Evolutionary conservation across 306 rosid species (phyloP).

Genomic region (Psophocarpus tetragonolobus): DNA sequence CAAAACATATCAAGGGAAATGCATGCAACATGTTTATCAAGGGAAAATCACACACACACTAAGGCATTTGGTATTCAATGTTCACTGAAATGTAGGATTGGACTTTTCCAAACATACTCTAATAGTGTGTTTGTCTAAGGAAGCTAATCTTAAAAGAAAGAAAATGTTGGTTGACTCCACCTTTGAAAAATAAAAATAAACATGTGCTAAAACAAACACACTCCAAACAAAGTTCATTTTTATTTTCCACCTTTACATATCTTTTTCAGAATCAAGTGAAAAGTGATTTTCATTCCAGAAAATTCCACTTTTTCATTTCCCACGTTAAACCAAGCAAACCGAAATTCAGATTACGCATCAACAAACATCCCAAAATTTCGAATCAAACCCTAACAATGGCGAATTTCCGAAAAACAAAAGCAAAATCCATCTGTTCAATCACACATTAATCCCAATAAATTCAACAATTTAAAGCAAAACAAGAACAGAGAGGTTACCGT

Average conservation of each 20-base stretch:
- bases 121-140: not conserved
- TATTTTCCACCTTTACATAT: not conserved
- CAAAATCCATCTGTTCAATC: not conserved
- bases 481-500: conserved; percentile 43
- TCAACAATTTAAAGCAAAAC: not conserved
- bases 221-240: not conserved
- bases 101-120: not conserved
- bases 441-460: not conserved
- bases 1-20: not conserved
- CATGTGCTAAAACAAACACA: not conserved
- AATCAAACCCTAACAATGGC: not conserved
- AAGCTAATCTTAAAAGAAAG: not conserved
- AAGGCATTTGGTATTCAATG: not conserved
- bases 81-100: not conserved
- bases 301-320: not conserved
- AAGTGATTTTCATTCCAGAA: not conserved
- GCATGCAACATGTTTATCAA: not conserved
- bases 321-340: not conserved
- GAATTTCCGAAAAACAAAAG: not conserved
- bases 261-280: conserved; percentile 1
- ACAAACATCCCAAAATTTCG: not conserved
- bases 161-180: not conserved
- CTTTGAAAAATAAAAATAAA: not conserved
- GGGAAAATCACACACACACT: not conserved
- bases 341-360: not conserved